These are phyloP conservation scores for Colletotrichum costaricense DNA, from an alignment of 2,329 filamentous ascomycete species.

Conservation along the genomic window DNA sequence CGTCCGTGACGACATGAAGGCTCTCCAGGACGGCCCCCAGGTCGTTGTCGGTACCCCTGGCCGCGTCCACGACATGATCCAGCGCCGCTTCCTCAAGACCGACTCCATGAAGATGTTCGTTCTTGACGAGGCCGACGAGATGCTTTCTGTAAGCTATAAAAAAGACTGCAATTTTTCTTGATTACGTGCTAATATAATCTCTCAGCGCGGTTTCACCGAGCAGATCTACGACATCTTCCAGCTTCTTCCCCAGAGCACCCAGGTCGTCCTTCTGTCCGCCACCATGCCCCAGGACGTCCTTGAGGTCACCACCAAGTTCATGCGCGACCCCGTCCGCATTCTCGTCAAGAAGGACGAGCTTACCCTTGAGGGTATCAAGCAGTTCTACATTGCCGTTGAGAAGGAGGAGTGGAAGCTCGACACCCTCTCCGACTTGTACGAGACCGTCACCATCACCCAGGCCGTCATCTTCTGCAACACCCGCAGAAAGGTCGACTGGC, in stretches of 20 bases:
- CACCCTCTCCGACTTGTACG: constrained; percentile 98
- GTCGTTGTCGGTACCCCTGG: constrained; percentile 98
- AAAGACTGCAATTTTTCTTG: neutral
- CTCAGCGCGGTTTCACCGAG: constrained; percentile 95
- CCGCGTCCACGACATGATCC: constrained; percentile 99
- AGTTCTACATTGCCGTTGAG: constrained; percentile 99
- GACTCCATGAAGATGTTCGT: constrained; percentile 99
- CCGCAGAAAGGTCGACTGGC: constrained; percentile 99
- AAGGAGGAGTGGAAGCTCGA: constrained; percentile 99
- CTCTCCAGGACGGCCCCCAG: constrained; percentile 94
- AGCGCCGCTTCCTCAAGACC: constrained; percentile 96
- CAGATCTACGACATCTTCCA: constrained; percentile 99
- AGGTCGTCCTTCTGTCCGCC: constrained; percentile 97
- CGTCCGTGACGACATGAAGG: constrained; percentile 98
- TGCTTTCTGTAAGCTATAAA: constrained; percentile 80
- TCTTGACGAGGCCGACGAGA: constrained; percentile 98
- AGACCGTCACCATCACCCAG: constrained; percentile 99
- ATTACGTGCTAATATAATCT: constrained; percentile 45
- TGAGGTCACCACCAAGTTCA: constrained; percentile 99
- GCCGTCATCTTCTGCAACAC: constrained; percentile 99
- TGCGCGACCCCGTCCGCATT: constrained; percentile 98
- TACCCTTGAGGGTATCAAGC: constrained; percentile 99
- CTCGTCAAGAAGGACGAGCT: constrained; percentile 99
- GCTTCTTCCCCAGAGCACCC: constrained; percentile 95
- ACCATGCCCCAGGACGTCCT: constrained; percentile 99